A percentile compares a stretch with the other conserved stretches of the same genome.
Conservation (phyloP, 768 basidiomycete genomes). For the Hypholoma sublateritium region DNA sequence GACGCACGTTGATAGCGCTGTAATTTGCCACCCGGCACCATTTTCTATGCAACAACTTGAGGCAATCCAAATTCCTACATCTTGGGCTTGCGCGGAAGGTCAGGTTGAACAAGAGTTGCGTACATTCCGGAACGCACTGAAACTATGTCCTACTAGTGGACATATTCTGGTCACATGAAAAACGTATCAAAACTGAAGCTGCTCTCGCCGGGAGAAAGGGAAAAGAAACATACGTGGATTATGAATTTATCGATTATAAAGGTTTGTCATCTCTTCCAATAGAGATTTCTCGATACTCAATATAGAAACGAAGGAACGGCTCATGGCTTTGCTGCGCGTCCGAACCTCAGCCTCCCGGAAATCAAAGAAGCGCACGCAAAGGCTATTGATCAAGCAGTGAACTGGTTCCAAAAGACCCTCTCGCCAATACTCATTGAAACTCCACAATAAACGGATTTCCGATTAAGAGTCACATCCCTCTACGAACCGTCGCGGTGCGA, state of each 20-base stretch:
- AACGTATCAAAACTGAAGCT: constrained; percentile 32
- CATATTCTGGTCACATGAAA: constrained; percentile 26
- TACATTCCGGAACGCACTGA: neutral
- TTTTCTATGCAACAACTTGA: constrained; percentile 29
- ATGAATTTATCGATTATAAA: constrained; percentile 43
- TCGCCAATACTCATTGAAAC: too few species aligned
- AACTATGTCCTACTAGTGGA: constrained; percentile 27
- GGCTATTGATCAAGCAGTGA: constrained; percentile 37
- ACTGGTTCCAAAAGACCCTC: constrained; percentile 39
- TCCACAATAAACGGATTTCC: too few species aligned
- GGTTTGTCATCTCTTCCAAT: constrained; percentile 23
- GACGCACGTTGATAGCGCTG: constrained; percentile 30
- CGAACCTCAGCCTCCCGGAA: constrained; percentile 33
- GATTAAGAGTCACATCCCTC: too few species aligned
- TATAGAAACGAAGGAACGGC: constrained; percentile 28
- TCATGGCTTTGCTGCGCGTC: constrained; percentile 44
- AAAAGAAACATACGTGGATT: constrained; percentile 31
- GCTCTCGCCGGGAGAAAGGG: constrained; percentile 31
- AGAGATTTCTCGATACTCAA: too few species aligned
- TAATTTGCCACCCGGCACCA: constrained; percentile 38
- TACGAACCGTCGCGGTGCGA: too few species aligned
- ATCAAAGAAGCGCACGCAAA: constrained; percentile 41
- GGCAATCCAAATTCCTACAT: constrained; percentile 32
- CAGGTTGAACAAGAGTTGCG: too few species aligned
- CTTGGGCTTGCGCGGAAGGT: constrained; percentile 42